Evolutionary conservation across 768 basidiomycete genomes (phyloP).

Genomic region (Lentinula boryana): DNA sequence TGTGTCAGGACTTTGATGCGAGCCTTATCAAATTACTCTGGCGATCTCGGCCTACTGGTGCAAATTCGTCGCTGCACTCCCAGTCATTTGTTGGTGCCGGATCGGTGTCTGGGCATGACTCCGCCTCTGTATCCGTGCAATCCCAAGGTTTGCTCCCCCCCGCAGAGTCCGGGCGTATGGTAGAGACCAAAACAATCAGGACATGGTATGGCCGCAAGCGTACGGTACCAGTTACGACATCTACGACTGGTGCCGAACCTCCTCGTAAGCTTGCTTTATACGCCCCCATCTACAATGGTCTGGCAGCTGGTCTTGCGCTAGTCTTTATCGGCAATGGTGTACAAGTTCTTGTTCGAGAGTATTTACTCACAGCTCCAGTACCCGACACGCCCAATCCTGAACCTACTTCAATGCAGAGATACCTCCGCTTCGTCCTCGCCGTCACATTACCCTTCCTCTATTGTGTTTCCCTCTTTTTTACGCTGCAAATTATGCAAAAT

Average conservation of each 20-base stretch:
- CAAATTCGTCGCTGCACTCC: constrained; percentile 21
- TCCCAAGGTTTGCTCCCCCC: constrained; percentile 8
- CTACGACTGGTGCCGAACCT: constrained; percentile 9
- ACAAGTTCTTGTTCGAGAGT: constrained; percentile 62
- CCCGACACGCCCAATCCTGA: not conserved
- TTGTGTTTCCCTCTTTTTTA: constrained; percentile 76
- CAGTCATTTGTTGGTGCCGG: constrained; percentile 19
- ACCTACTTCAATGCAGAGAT: constrained; percentile 12
- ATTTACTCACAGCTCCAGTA: constrained; percentile 46
- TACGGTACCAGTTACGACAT: constrained; percentile 21
- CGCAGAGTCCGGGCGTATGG: not conserved
- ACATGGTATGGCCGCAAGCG: constrained; percentile 62
- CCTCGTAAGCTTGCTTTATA: constrained; percentile 36
- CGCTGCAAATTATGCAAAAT: constrained; percentile 66
- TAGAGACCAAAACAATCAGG: constrained; percentile 15
- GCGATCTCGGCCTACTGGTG: constrained; percentile 44
- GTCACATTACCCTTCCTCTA: constrained; percentile 60
- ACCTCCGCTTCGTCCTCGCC: constrained; percentile 57
- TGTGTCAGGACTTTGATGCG: constrained; percentile 68
- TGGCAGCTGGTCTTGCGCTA: constrained; percentile 52
- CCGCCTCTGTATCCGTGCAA: constrained; percentile 20
- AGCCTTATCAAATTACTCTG: constrained; percentile 80
- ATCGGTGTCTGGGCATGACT: constrained; percentile 15
- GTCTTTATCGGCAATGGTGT: constrained; percentile 64
- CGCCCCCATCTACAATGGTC: constrained; percentile 66